Conservation (phyloP, 108 stramenopile genomes). For the Stephanodiscus minutulus region DNA sequence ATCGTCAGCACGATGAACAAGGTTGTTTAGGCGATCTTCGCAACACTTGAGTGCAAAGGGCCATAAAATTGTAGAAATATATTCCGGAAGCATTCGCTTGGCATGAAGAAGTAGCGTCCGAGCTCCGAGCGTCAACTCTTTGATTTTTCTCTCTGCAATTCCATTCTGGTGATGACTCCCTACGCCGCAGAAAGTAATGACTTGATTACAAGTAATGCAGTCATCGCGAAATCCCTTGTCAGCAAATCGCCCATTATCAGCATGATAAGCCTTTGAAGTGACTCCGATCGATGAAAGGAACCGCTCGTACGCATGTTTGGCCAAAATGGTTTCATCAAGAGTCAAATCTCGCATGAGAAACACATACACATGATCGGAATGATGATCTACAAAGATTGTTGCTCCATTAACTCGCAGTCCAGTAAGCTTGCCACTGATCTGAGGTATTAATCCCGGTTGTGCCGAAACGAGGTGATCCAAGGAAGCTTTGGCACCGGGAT, state of each 20-base stretch:
- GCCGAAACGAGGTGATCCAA: constrained; percentile 45
- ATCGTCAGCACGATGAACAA: constrained; percentile 16
- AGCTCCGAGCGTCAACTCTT: constrained; percentile 12
- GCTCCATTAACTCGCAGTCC: constrained; percentile 37
- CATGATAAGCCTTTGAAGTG: constrained; percentile 31
- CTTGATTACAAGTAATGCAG: constrained; percentile 12
- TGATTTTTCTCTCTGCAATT: constrained; percentile 19
- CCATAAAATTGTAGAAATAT: constrained; percentile 31
- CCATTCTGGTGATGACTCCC: constrained; percentile 36
- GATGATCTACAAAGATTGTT: constrained; percentile 53
- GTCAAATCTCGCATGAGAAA: constrained; percentile 22
- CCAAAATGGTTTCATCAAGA: constrained; percentile 19
- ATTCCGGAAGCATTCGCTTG: constrained; percentile 17
- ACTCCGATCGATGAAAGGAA: constrained; percentile 20
- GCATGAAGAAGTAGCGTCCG: constrained; percentile 28
- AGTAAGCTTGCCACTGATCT: constrained; percentile 21
- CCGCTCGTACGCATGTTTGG: constrained; percentile 33
- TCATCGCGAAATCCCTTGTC: constrained; percentile 17
- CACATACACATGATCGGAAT: constrained; percentile 11
- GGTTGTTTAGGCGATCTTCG: constrained; percentile 34
- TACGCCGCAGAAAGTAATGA: constrained; percentile 24
- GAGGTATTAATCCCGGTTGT: constrained; percentile 43
- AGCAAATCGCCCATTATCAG: constrained; percentile 46
- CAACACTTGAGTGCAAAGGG: constrained; percentile 48
- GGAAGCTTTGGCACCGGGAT: constrained; percentile 46